phyloP scores from a whole-genome alignment of 345 rosid species.

The Ceriops decandra region DNA sequence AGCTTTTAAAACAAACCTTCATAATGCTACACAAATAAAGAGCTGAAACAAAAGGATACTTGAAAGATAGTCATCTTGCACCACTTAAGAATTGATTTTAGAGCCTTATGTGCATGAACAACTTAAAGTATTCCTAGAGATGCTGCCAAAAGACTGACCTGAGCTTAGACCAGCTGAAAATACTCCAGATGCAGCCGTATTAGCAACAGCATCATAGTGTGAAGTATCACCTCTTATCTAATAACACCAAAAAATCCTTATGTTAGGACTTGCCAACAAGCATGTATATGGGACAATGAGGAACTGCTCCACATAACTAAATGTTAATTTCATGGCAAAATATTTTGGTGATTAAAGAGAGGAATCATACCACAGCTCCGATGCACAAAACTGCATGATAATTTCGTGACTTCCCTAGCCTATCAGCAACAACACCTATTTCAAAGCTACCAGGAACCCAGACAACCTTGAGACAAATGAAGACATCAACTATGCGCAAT shows the following conservation, averaged over 20 bases:
- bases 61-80: no score
- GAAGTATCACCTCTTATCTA: conserved; percentile 95
- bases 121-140: background rate
- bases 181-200: conserved; percentile 94
- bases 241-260: conserved; percentile 11
- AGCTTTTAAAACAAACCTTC: background rate
- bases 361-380: conserved; percentile 88
- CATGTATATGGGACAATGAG: background rate
- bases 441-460: conserved; percentile 99
- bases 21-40: background rate
- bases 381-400: conserved; percentile 77
- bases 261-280: conserved; percentile 14
- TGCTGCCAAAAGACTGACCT: conserved; percentile 36
- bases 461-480: conserved; percentile 52
- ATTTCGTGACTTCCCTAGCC: conserved; percentile 69
- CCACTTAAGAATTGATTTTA: no score
- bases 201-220: conserved; percentile 94
- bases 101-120: background rate
- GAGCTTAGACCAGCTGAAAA: conserved; percentile 94
- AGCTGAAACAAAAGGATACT: no score
- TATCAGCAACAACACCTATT: conserved; percentile 66
- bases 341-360: background rate
- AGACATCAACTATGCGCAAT: background rate
- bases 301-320: background rate
- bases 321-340: background rate